A percentile compares a stretch with the other conserved stretches of the same genome.
phyloP scores from a whole-genome alignment of 192 early-diverging fungal genomes.

The Umbelopsis vinacea region DNA sequence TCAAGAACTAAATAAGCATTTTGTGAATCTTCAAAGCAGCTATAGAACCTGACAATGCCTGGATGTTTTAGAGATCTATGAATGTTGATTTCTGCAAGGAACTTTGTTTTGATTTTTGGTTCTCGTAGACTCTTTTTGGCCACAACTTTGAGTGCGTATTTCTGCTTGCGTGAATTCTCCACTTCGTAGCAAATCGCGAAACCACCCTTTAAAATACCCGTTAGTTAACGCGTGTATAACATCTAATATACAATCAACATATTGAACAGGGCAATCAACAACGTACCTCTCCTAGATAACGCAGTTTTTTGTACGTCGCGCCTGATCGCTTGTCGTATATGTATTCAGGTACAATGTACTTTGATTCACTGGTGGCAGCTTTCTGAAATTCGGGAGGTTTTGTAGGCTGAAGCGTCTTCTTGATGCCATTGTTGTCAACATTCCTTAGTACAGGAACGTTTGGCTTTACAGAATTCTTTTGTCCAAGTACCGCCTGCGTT shows the following conservation, averaged over 20 bases:
- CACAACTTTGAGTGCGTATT: slow-evolving; percentile 55
- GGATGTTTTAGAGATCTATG: slow-evolving; percentile 74
- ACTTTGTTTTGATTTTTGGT: slow-evolving; percentile 42
- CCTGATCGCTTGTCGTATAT: slow-evolving; percentile 19
- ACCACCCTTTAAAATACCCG: not conserved
- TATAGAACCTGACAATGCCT: slow-evolving; percentile 79
- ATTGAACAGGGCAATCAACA: not conserved
- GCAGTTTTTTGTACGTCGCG: not conserved
- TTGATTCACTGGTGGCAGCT: slow-evolving; percentile 3
- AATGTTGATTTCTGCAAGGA: slow-evolving; percentile 81
- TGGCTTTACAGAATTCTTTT: not conserved
- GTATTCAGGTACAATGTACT: slow-evolving; percentile 16
- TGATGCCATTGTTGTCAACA: slow-evolving; percentile 51
- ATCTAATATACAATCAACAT: not conserved
- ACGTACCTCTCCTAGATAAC: slow-evolving; percentile 24
- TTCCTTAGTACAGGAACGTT: slow-evolving; percentile 17
- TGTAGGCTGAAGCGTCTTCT: slow-evolving; percentile 44
- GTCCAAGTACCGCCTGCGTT: not conserved
- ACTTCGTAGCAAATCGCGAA: slow-evolving; percentile 24
- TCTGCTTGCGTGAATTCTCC: not conserved
- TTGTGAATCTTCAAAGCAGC: slow-evolving; percentile 86
- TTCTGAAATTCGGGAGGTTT: not conserved
- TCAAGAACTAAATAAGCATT: slow-evolving; percentile 93
- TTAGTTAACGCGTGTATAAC: not conserved
- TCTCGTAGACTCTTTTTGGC: slow-evolving; percentile 49